A percentile compares a stretch with the other conserved stretches of the same genome.
Conservation (phyloP, 2,329 filamentous ascomycete species). For the Monosporascus sp. region DNA sequence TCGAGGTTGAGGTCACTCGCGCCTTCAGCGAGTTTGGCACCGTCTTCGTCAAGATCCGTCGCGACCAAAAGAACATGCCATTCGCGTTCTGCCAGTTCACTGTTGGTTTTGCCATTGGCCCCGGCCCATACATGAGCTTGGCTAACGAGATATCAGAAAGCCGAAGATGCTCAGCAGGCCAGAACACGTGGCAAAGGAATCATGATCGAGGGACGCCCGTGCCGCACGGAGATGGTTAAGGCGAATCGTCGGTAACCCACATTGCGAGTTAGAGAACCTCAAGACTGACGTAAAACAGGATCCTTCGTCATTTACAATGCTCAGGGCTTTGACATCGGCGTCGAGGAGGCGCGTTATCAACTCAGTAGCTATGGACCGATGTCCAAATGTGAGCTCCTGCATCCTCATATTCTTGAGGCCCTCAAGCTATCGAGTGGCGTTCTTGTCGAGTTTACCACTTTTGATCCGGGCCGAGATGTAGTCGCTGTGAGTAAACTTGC, state of each 20-base stretch:
- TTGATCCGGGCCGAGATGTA: conserved; percentile 46
- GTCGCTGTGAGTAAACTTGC: conserved; percentile 34
- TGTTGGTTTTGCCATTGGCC: conserved; percentile 33
- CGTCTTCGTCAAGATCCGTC: conserved; percentile 59
- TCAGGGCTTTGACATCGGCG: conserved; percentile 31
- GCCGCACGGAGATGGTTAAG: conserved; percentile 55
- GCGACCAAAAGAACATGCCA: conserved; percentile 53
- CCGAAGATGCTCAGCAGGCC: conserved; percentile 44
- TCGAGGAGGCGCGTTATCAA: conserved; percentile 39
- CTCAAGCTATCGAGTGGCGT: conserved; percentile 34
- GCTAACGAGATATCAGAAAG: conserved; percentile 35
- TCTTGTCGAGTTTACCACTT: conserved; percentile 45
- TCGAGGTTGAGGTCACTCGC: conserved; percentile 47
- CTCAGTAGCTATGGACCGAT: conserved; percentile 42
- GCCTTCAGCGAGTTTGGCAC: conserved; percentile 50
- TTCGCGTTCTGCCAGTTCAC: conserved; percentile 61
- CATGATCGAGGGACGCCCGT: conserved; percentile 49
- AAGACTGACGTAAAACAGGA: conserved; percentile 33
- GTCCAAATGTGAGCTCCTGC: conserved; percentile 31
- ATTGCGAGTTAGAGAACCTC: background rate
- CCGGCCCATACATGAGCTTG: background rate
- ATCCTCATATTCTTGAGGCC: conserved; percentile 25
- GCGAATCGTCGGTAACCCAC: conserved; percentile 46
- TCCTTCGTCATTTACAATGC: conserved; percentile 42
- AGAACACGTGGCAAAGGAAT: conserved; percentile 41